Evolutionary conservation across 345 rosid species (phyloP).

Genomic region (Rhizophora apiculata): DNA sequence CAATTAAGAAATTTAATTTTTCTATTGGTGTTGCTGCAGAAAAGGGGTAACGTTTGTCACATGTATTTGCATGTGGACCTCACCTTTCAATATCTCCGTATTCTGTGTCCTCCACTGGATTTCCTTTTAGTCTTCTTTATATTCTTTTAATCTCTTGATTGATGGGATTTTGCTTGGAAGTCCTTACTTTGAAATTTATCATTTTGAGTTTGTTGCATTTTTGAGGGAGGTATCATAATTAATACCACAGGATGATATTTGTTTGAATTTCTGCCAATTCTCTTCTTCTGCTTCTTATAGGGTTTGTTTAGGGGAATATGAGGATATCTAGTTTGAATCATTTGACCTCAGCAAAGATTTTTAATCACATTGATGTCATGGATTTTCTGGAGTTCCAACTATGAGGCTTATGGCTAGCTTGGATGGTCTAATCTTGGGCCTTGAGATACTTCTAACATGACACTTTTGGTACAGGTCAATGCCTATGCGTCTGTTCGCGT

Average conservation of each 20-base stretch:
- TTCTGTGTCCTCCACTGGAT: not conserved
- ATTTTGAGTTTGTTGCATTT: not conserved
- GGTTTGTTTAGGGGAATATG: not conserved
- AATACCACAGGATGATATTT: not conserved
- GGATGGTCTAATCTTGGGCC: not conserved
- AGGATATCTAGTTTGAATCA: not conserved
- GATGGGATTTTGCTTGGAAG: not conserved
- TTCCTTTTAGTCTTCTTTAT: not conserved
- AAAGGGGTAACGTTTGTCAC: not conserved
- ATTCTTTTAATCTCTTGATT: not conserved
- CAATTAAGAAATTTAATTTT: not conserved
- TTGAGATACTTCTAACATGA: not conserved
- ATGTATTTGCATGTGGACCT: not conserved
- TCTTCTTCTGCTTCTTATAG: not conserved
- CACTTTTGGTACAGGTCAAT: conserved; percentile 53
- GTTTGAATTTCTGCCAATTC: not conserved
- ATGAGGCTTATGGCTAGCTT: not conserved
- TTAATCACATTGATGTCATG: not conserved
- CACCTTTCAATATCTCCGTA: not conserved
- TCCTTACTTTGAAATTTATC: not conserved
- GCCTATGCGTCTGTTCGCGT: conserved; percentile 59
- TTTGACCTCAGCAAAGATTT: not conserved
- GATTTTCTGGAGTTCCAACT: not conserved
- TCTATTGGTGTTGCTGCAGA: not conserved
- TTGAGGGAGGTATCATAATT: not conserved